Conservation (phyloP, 2,329 filamentous ascomycete genomes). For the Hymenoscyphus occultus region DNA sequence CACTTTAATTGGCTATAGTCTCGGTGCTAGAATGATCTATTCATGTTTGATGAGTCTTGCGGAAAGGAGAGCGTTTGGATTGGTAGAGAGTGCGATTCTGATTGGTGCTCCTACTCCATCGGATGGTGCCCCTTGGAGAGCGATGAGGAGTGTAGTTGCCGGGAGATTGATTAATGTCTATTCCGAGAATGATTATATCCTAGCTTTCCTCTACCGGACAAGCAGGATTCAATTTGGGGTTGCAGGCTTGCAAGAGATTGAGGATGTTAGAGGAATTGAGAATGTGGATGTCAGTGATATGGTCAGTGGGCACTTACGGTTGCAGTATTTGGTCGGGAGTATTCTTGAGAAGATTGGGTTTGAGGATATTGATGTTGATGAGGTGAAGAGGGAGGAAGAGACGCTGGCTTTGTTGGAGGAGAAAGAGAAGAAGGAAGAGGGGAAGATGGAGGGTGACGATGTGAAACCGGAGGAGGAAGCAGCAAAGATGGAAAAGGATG, state of each 20-base stretch:
- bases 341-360: conserved; percentile 67
- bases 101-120: conserved; percentile 81
- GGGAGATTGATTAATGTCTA: conserved; percentile 89
- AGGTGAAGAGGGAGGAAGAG: conserved; percentile 46
- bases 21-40: conserved; percentile 80
- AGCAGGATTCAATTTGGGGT: conserved; percentile 80
- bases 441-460: conserved; percentile 30
- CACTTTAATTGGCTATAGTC: conserved; percentile 75
- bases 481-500: conserved; percentile 35
- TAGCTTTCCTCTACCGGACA: conserved; percentile 83
- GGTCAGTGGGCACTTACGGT: conserved; percentile 67
- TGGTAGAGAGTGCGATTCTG: conserved; percentile 66
- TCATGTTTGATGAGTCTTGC: conserved; percentile 75
- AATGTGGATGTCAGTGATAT: conserved; percentile 58
- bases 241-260: conserved; percentile 74
- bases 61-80: conserved; percentile 65
- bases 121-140: conserved; percentile 69
- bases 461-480: conserved; percentile 34
- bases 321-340: conserved; percentile 63
- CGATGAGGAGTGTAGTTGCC: conserved; percentile 73
- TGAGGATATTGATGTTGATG: conserved; percentile 48
- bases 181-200: conserved; percentile 80
- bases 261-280: conserved; percentile 64
- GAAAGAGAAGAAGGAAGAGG: conserved; percentile 40
- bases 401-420: conserved; percentile 44